A percentile compares a stretch with the other conserved stretches of the same genome.
Evolutionary conservation across 805 yeast species (phyloP).

Genomic region (Wickerhamomyces canadensis): DNA sequence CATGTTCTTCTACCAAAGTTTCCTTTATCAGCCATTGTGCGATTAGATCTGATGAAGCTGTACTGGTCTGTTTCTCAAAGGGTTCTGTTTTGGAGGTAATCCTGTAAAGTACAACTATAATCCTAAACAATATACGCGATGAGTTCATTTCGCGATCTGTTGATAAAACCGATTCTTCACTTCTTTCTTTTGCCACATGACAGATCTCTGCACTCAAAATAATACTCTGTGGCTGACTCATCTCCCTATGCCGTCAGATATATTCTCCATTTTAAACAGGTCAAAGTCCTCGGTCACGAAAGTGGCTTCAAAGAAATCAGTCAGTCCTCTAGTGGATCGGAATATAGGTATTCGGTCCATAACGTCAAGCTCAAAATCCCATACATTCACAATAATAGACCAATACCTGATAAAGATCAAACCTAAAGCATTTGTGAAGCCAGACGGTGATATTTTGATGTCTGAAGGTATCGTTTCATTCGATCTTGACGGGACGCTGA

Average conservation of each 20-base stretch:
- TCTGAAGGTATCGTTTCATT: constrained; percentile 51
- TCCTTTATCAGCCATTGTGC: constrained; percentile 6
- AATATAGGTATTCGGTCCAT: not conserved
- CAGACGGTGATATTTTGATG: constrained; percentile 1
- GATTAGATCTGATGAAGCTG: too few species aligned
- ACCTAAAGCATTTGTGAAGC: constrained; percentile 27
- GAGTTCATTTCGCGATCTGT: too few species aligned
- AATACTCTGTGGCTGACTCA: too few species aligned
- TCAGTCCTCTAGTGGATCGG: not conserved
- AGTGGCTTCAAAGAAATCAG: not conserved
- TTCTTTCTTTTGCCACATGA: too few species aligned
- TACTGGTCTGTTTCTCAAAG: too few species aligned
- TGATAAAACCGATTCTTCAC: too few species aligned
- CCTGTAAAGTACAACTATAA: too few species aligned
- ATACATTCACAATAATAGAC: constrained; percentile 29
- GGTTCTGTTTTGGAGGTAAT: too few species aligned
- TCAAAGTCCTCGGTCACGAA: constrained; percentile 2
- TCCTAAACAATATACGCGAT: too few species aligned
- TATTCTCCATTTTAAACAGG: constrained; percentile 12
- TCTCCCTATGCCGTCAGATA: constrained; percentile 13
- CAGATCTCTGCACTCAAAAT: too few species aligned
- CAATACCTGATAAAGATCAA: constrained; percentile 39
- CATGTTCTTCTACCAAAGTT: constrained; percentile 62
- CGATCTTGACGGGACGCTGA: constrained; percentile 81
- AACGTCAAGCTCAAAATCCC: constrained; percentile 8